phyloP scores from a whole-genome alignment of 805 yeast genomes.

The Saturnispora bothae region DNA sequence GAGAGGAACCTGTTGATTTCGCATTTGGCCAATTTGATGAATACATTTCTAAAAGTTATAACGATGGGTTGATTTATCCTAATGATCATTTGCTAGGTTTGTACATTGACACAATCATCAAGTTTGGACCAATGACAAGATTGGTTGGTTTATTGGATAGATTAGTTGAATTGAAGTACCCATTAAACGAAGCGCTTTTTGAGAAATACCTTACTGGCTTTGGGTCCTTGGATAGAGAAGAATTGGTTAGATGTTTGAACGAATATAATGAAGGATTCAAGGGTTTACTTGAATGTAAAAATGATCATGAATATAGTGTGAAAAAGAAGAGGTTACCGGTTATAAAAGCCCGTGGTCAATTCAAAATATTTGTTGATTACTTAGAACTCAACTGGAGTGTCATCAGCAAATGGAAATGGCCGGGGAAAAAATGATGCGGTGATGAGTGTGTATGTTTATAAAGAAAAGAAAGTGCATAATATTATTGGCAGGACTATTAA shows the following conservation, averaged over 20 bases:
- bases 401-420: slow-evolving; percentile 26
- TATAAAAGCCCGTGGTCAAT: slow-evolving; percentile 13
- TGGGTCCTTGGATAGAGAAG: slow-evolving; percentile 14
- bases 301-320: slow-evolving; percentile 19
- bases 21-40: slow-evolving; percentile 47
- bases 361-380: slow-evolving; percentile 16
- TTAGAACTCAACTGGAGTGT: slow-evolving; percentile 24
- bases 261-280: slow-evolving; percentile 14
- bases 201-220: slow-evolving; percentile 15
- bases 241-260: slow-evolving; percentile 17
- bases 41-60: slow-evolving; percentile 27
- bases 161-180: slow-evolving; percentile 39
- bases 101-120: slow-evolving; percentile 42
- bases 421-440: slow-evolving; percentile 13
- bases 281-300: slow-evolving; percentile 12
- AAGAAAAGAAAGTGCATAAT: too few species aligned
- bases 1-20: slow-evolving; percentile 45
- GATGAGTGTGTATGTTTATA: too few species aligned
- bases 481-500: too few species aligned
- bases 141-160: slow-evolving; percentile 40
- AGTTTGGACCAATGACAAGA: slow-evolving; percentile 38
- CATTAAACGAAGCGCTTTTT: slow-evolving; percentile 15
- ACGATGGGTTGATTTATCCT: slow-evolving; percentile 32
- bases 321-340: slow-evolving; percentile 11
- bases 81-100: slow-evolving; percentile 36